Percentiles rank a stretch among this genome's conserved stretches.
These are phyloP conservation scores for Chaetomium tenue DNA, from an alignment of 495 filamentous ascomycete species.

Conservation along the genomic window DNA sequence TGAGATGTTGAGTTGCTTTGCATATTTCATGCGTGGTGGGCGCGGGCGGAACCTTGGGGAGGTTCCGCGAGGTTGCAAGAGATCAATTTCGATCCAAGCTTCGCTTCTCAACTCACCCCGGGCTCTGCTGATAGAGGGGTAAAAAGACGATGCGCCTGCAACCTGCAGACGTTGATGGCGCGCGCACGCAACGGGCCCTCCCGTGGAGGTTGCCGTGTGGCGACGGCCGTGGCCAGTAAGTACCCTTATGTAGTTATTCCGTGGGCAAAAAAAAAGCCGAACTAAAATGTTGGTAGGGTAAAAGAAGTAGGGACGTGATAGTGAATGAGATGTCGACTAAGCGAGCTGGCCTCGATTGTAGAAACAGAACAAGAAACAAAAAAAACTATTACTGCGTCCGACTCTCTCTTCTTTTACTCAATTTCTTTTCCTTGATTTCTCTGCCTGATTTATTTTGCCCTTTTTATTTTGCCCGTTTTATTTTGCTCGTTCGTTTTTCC, in stretches of 20 bases:
- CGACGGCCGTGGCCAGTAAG: constrained; percentile 3
- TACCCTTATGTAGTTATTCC: background rate
- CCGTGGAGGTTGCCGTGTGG: constrained; percentile 17
- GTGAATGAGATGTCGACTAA: too few relatives aligned
- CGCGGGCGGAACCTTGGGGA: constrained; percentile 8
- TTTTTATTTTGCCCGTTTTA: too few relatives aligned
- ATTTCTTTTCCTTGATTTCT: too few relatives aligned
- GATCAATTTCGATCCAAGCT: background rate
- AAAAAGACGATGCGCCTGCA: background rate
- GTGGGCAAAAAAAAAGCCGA: too few relatives aligned
- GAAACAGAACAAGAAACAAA: too few relatives aligned
- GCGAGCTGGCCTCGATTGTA: too few relatives aligned
- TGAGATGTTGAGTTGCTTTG: constrained; percentile 18
- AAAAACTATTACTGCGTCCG: too few relatives aligned
- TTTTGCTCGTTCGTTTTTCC: too few relatives aligned
- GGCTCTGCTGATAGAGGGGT: background rate
- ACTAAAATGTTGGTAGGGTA: too few relatives aligned
- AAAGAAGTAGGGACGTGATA: too few relatives aligned
- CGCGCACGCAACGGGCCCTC: constrained; percentile 19
- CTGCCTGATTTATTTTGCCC: too few relatives aligned
- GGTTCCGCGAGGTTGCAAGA: constrained; percentile 4
- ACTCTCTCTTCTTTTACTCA: too few relatives aligned
- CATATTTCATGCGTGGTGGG: constrained; percentile 17
- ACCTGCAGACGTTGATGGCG: constrained; percentile 17
- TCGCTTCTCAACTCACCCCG: background rate